These are phyloP conservation scores for Aspergillus sp. DNA, from an alignment of 2,329 filamentous ascomycete species.

Conservation along the genomic window DNA sequence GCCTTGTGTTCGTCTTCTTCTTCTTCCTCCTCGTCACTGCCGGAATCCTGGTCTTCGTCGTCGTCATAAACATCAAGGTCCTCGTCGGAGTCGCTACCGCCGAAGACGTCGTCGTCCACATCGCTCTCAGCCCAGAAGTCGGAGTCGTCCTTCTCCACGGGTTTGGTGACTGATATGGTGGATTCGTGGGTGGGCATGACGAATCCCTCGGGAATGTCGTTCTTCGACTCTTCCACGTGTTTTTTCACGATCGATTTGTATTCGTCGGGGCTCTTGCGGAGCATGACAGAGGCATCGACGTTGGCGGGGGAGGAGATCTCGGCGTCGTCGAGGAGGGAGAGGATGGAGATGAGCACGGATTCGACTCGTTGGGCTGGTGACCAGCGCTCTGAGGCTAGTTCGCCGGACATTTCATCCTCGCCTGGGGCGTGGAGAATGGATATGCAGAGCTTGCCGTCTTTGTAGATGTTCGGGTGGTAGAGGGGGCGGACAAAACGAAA, in stretches of 20 bases:
- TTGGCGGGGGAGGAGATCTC: slow-evolving; percentile 94
- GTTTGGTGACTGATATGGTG: slow-evolving; percentile 48
- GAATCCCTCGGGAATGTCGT: slow-evolving; percentile 77
- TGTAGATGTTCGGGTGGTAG: slow-evolving; percentile 92
- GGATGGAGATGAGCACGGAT: slow-evolving; percentile 87
- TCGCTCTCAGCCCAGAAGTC: slow-evolving; percentile 82
- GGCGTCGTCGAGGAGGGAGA: slow-evolving; percentile 88
- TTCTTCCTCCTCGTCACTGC: slow-evolving; percentile 54
- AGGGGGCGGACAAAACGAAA: slow-evolving; percentile 83
- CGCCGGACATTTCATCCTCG: slow-evolving; percentile 89
- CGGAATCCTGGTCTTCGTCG: slow-evolving; percentile 51
- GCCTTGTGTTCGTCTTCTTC: slow-evolving; percentile 9
- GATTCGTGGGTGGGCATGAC: slow-evolving; percentile 77
- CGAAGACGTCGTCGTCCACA: slow-evolving; percentile 72
- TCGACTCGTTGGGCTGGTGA: slow-evolving; percentile 91
- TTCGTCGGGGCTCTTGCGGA: slow-evolving; percentile 68
- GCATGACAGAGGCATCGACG: slow-evolving; percentile 85
- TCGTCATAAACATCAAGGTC: slow-evolving; percentile 49
- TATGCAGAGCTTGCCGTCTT: slow-evolving; percentile 88
- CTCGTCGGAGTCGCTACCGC: slow-evolving; percentile 65
- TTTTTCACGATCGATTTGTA: slow-evolving; percentile 72
- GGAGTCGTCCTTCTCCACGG: slow-evolving; percentile 67
- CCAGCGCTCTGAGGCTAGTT: slow-evolving; percentile 88
- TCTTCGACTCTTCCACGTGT: slow-evolving; percentile 72
- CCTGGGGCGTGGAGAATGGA: slow-evolving; percentile 93